phyloP scores from a whole-genome alignment of 768 basidiomycete species.

The Mrakia blollopis region DNA sequence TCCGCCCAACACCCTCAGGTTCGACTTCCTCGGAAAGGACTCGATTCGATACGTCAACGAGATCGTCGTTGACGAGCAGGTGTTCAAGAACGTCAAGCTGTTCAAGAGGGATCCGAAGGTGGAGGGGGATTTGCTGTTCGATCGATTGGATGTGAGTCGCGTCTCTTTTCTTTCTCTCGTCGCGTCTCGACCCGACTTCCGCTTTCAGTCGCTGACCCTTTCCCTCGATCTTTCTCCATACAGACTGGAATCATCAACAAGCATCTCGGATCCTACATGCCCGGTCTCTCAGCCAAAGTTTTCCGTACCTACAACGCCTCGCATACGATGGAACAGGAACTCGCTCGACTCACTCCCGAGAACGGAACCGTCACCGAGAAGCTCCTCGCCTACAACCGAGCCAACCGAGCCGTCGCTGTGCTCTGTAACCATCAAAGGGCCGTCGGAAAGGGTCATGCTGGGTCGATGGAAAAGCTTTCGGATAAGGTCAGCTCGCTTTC shows the following conservation, averaged over 20 bases:
- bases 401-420: constrained; percentile 94
- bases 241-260: constrained; percentile 84
- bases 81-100: constrained; percentile 96
- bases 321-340: constrained; percentile 83
- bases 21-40: constrained; percentile 99
- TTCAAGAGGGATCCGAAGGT: constrained; percentile 86
- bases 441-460: constrained; percentile 85
- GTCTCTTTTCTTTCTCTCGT: neutral
- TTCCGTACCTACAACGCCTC: constrained; percentile 99
- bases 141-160: constrained; percentile 78
- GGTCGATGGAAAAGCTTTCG: constrained; percentile 88
- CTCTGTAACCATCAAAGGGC: constrained; percentile 98
- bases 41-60: constrained; percentile 86
- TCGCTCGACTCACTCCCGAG: constrained; percentile 67
- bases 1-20: constrained; percentile 74
- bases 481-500: constrained; percentile 62
- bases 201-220: neutral
- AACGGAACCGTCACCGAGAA: constrained; percentile 85
- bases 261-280: constrained; percentile 89
- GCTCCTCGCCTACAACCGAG: constrained; percentile 92
- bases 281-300: constrained; percentile 95
- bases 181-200: constrained; percentile 6
- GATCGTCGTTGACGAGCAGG: constrained; percentile 79
- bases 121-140: constrained; percentile 83
- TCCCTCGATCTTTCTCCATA: constrained; percentile 1